Base-by-base conservation (phyloP, 139 green algal species). In the Coelastrella sp. region DNA sequence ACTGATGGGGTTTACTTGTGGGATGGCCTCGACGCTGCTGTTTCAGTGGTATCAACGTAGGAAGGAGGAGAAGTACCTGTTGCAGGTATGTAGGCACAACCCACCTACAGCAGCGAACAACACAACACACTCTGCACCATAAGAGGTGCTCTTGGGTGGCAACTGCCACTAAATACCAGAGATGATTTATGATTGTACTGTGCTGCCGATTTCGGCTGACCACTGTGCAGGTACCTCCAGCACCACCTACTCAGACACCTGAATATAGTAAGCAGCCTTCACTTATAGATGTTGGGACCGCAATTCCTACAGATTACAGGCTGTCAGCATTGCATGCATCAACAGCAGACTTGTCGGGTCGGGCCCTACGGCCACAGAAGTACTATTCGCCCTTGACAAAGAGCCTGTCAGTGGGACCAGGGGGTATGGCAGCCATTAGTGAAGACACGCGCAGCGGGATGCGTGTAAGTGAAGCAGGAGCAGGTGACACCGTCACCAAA, bases 301-400 rank as follows among this genome's bases (percentile, higher is more conserved):
- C 68, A 76, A 76, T 19, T 19, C 15, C 24, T 11, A 76, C 15
- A 76, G 68, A 25, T 10, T 19, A 76, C 19, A 76, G 68, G 19
- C 68, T 27, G 68, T 76, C 68, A 17, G 5, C 12, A 14, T 17
- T 70, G 12, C 63, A 17, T 22, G 4, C 63, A 70, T 17, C 63
- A 70, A 17, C 63, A 70, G 35, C 35, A 49, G 35, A 49, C 35
- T 49, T 49, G 35, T 49, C 35, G 3, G 63, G 63, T 17, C 63
- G 15, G 8, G 68, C 10, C n/a, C 68, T 27, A 10, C 68, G 19
- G 10, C 56, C 14, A 24, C 79, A 61, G 24, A 85, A 85, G 57
- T 70, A 72, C 20, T 85, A 85, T 63, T 56, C 56, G 8, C 79
- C 79, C 11, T 57, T 85, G 79, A 85, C 79, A 56, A 85, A 85